Percentiles rank a stretch among this genome's conserved stretches.
These are phyloP conservation scores for Aspergillus panamensis DNA, from an alignment of 495 filamentous ascomycete genomes.

Conservation along the genomic window DNA sequence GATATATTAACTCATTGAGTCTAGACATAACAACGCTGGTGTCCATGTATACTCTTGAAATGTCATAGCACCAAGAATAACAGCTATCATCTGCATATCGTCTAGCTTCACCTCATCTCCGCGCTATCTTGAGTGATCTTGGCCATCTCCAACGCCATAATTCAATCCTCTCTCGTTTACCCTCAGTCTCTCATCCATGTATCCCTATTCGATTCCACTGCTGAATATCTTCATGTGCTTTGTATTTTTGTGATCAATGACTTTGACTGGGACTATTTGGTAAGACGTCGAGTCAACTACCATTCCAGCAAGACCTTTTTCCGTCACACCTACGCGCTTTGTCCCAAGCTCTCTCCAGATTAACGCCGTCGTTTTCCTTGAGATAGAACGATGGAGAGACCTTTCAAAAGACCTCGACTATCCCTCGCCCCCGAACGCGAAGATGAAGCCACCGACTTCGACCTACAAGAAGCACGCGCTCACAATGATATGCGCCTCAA, in stretches of 20 bases:
- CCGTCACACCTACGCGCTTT: background rate
- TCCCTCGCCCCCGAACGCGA: constrained; percentile 43
- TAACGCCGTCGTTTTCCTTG: background rate
- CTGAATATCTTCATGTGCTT: background rate
- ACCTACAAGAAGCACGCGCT: constrained; percentile 55
- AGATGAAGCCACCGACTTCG: constrained; percentile 31
- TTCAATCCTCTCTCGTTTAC: background rate
- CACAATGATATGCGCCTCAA: constrained; percentile 67
- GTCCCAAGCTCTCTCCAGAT: background rate
- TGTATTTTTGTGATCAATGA: background rate
- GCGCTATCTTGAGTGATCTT: too few relatives aligned
- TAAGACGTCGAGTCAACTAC: too few relatives aligned
- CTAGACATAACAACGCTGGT: background rate
- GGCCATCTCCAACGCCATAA: too few relatives aligned
- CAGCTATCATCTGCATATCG: background rate
- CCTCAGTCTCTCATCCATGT: background rate
- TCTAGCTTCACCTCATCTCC: background rate
- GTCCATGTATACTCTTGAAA: too few relatives aligned
- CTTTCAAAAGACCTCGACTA: constrained; percentile 54
- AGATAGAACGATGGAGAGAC: constrained; percentile 49
- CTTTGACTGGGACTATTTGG: background rate
- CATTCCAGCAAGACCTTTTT: too few relatives aligned
- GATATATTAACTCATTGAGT: background rate
- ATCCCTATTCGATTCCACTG: background rate
- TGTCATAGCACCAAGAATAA: too few relatives aligned